Evolutionary conservation across 2,329 filamentous ascomycete genomes (phyloP).

Genomic region (Aspergillus ochraceus): DNA sequence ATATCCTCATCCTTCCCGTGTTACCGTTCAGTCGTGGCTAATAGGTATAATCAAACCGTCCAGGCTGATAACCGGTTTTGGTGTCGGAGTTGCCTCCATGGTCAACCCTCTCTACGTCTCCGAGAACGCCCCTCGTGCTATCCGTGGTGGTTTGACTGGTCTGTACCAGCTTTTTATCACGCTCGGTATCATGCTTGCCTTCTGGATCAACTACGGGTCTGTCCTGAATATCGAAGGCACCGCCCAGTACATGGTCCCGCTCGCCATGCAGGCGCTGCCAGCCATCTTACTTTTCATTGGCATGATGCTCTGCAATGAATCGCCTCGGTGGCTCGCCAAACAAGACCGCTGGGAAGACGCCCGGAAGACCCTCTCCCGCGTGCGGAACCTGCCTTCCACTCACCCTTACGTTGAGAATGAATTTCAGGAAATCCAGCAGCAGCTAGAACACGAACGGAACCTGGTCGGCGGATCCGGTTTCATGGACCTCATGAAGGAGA

Average conservation of each 20-base stretch:
- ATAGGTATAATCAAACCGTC: conserved; percentile 13
- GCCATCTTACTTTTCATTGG: conserved; percentile 60
- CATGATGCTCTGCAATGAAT: conserved; percentile 65
- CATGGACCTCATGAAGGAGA: conserved; percentile 63
- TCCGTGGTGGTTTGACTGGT: conserved; percentile 60
- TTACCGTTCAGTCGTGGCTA: background rate
- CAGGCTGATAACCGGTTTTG: conserved; percentile 54
- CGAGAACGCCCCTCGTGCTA: conserved; percentile 60
- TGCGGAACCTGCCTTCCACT: conserved; percentile 55
- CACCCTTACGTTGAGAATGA: conserved; percentile 61
- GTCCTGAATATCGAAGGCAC: conserved; percentile 50
- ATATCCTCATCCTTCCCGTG: background rate
- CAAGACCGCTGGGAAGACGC: conserved; percentile 69
- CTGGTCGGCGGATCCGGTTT: conserved; percentile 53
- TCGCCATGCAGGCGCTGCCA: conserved; percentile 65
- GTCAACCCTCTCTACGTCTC: conserved; percentile 62
- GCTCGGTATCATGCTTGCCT: conserved; percentile 43
- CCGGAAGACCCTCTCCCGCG: conserved; percentile 53
- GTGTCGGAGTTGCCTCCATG: conserved; percentile 53
- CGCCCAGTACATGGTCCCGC: conserved; percentile 60
- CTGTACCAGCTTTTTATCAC: conserved; percentile 62
- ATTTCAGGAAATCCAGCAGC: conserved; percentile 60
- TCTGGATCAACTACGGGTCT: conserved; percentile 58
- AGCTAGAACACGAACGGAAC: conserved; percentile 63
- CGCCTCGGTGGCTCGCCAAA: conserved; percentile 67